Evolutionary conservation across 805 yeast genomes (phyloP).

Genomic region (Yarrowia divulgata): DNA sequence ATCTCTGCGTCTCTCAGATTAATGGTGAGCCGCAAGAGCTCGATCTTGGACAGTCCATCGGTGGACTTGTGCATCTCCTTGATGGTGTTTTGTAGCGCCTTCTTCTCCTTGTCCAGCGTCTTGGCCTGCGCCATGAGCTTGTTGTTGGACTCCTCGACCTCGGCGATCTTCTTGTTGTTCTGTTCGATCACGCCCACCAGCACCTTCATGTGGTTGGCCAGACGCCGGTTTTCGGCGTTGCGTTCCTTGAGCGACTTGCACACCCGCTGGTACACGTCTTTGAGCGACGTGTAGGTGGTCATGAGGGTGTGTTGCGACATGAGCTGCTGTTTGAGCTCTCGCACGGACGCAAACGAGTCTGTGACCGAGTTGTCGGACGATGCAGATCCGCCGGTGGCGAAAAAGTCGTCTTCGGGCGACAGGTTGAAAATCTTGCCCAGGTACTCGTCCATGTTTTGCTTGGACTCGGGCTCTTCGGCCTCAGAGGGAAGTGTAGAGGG

Average conservation of each 20-base stretch:
- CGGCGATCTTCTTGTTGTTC: conserved; percentile 27
- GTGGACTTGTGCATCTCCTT: conserved; percentile 37
- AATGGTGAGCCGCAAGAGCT: conserved; percentile 33
- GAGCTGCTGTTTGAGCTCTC: conserved; percentile 44
- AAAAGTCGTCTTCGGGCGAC: conserved; percentile 33
- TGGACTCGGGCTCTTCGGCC: conserved; percentile 12
- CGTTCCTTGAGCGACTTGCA: conserved; percentile 42
- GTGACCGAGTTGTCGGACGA: conserved; percentile 5
- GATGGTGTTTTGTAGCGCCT: conserved; percentile 36
- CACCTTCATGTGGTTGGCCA: conserved; percentile 37
- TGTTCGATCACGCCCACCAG: conserved; percentile 29
- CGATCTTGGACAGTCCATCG: conserved; percentile 36
- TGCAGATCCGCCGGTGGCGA: neutral
- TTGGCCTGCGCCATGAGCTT: conserved; percentile 3
- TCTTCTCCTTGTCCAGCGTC: conserved; percentile 33
- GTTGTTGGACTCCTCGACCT: conserved; percentile 4
- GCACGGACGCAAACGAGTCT: conserved; percentile 31
- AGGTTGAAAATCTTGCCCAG: conserved; percentile 29
- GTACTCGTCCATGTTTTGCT: conserved; percentile 29
- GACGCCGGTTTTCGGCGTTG: conserved; percentile 26
- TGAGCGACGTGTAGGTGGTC: conserved; percentile 46
- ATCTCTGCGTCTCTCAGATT: conserved; percentile 37
- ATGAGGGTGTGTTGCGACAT: conserved; percentile 45
- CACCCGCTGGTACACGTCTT: conserved; percentile 46
- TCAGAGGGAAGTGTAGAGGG: neutral